Conservation (phyloP, 2,329 filamentous ascomycete genomes). For the Alternaria infectoria region DNA sequence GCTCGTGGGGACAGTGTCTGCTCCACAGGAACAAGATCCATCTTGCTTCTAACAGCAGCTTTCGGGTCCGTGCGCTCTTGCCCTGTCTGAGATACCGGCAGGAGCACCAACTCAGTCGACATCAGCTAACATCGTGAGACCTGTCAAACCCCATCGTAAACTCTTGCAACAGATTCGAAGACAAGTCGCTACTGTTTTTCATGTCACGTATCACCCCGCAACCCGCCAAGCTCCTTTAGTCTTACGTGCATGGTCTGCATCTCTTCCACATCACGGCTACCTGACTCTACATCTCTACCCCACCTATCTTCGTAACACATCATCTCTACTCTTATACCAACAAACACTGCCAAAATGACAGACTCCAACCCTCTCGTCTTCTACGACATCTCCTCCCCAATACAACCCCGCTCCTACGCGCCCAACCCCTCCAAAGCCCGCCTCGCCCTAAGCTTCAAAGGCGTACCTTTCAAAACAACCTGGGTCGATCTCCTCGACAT, state of each 20-base stretch:
- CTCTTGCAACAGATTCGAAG: neutral
- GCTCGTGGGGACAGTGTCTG: too few species aligned
- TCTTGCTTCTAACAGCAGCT: neutral
- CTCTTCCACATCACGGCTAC: neutral
- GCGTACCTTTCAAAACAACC: slow-evolving; percentile 54
- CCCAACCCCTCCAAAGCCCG: slow-evolving; percentile 62
- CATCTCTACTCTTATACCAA: neutral
- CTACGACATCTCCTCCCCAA: slow-evolving; percentile 57
- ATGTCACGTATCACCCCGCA: neutral
- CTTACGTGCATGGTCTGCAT: neutral
- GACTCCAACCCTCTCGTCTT: slow-evolving; percentile 45
- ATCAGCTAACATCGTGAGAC: neutral
- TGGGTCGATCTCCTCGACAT: slow-evolving; percentile 62
- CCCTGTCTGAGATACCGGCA: neutral
- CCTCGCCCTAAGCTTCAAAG: slow-evolving; percentile 59
- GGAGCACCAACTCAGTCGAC: neutral
- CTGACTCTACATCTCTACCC: neutral
- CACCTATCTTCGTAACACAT: too few species aligned
- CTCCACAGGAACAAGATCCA: neutral
- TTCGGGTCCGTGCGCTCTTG: neutral
- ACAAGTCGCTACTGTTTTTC: neutral
- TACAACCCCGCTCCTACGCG: slow-evolving; percentile 48
- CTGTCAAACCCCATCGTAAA: neutral
- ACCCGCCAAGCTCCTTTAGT: neutral
- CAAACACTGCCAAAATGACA: slow-evolving; percentile 23